Evolutionary conservation across 2,329 filamentous ascomycete genomes (phyloP).

Genomic region (Rhexocercosporidium sp.): DNA sequence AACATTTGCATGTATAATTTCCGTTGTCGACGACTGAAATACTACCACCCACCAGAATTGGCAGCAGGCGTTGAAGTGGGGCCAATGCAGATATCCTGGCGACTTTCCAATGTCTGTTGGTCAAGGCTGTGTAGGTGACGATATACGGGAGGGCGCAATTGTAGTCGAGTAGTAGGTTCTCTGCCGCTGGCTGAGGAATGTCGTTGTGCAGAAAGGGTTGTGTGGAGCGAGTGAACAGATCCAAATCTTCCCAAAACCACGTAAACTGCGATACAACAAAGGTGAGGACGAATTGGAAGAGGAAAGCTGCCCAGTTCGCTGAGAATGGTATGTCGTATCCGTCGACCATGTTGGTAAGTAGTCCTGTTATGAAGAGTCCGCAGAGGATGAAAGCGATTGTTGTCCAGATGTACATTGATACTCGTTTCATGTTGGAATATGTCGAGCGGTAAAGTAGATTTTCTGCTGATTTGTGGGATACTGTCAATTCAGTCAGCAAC

Average conservation of each 20-base stretch:
- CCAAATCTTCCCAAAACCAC: conserved; percentile 7
- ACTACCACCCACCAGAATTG: neutral
- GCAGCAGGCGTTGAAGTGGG: neutral
- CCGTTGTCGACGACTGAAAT: conserved; percentile 5
- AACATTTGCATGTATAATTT: neutral
- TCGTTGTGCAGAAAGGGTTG: neutral
- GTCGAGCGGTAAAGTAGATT: conserved; percentile 1
- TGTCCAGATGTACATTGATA: conserved; percentile 4
- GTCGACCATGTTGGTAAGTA: neutral
- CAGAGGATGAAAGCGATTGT: neutral
- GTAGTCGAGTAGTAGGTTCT: conserved; percentile 11
- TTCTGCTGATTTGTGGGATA: neutral
- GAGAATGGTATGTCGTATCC: neutral
- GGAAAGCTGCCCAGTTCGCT: neutral
- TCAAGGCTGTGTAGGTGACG: conserved; percentile 4
- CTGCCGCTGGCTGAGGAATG: neutral
- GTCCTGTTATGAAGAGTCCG: neutral
- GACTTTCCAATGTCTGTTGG: conserved; percentile 9
- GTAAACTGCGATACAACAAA: neutral
- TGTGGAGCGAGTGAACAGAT: conserved; percentile 9
- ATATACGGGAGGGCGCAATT: neutral
- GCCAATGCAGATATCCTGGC: conserved; percentile 1
- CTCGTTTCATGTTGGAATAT: neutral
- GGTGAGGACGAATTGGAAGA: neutral
- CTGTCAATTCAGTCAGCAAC: neutral